Percentiles rank a stretch among this genome's conserved stretches.
Conservation (phyloP, 2,329 filamentous ascomycete species). For the Mariannaea elegans region DNA sequence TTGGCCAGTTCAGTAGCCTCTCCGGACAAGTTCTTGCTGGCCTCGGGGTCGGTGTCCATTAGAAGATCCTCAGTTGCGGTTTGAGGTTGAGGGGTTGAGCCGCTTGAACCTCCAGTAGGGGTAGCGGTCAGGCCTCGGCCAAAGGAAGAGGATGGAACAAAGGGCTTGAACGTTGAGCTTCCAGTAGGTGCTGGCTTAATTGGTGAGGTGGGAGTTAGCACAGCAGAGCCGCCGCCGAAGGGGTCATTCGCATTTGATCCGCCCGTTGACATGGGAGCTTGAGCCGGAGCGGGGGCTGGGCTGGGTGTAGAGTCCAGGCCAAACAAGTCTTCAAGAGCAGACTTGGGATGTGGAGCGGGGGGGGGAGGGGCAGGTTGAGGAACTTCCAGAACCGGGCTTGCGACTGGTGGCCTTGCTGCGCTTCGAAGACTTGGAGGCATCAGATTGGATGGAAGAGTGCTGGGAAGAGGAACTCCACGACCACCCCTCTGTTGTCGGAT, state of each 20-base stretch:
- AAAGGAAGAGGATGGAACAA: slow-evolving; percentile 91
- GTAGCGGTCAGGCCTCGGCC: slow-evolving; percentile 82
- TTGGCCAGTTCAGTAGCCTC: slow-evolving; percentile 95
- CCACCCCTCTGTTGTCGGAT: slow-evolving; percentile 88
- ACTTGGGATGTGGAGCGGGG: slow-evolving; percentile 67
- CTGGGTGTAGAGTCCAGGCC: slow-evolving; percentile 75
- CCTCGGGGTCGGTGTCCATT: slow-evolving; percentile 88
- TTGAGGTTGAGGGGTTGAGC: slow-evolving; percentile 43
- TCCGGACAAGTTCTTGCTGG: slow-evolving; percentile 85
- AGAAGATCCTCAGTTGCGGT: slow-evolving; percentile 82
- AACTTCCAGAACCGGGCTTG: slow-evolving; percentile 63
- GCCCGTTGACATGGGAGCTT: slow-evolving; percentile 75
- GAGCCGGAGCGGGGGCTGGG: slow-evolving; percentile 63
- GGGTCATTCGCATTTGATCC: slow-evolving; percentile 73
- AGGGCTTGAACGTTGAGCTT: slow-evolving; percentile 79
- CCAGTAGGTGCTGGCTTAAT: slow-evolving; percentile 58
- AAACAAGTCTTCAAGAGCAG: slow-evolving; percentile 92
- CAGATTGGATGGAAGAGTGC: slow-evolving; percentile 80
- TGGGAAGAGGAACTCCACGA: slow-evolving; percentile 70
- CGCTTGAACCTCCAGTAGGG: slow-evolving; percentile 69
- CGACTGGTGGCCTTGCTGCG: slow-evolving; percentile 61
- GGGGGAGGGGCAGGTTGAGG: slow-evolving; percentile 50
- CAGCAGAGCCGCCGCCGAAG: slow-evolving; percentile 62
- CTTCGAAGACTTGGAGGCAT: slow-evolving; percentile 87
- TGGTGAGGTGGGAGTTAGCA: slow-evolving; percentile 62